These are phyloP conservation scores for Fusarium begoniae DNA, from an alignment of 2,329 filamentous ascomycete species.

Conservation along the genomic window DNA sequence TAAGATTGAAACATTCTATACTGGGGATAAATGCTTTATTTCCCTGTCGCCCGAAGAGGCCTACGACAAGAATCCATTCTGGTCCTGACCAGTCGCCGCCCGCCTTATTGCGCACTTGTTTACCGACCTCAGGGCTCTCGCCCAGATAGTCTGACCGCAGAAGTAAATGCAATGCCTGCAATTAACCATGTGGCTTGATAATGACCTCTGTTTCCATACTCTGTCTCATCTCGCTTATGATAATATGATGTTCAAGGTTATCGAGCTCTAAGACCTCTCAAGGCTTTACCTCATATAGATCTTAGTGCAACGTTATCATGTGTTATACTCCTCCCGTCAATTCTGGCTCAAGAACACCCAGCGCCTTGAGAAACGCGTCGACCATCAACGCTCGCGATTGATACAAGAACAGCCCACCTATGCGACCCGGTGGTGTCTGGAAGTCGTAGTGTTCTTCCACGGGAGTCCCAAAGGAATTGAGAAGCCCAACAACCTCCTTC, in stretches of 20 bases:
- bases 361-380: background rate
- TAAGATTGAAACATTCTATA: background rate
- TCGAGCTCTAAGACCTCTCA: too few species aligned
- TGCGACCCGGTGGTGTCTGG: background rate
- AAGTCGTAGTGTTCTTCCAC: background rate
- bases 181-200: fast-evolving
- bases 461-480: background rate
- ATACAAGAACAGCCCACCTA: background rate
- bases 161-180: background rate
- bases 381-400: background rate
- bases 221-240: background rate
- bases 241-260: background rate
- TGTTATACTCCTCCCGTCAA: too few species aligned
- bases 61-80: fast-evolving
- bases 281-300: background rate
- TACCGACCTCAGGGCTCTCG: background rate
- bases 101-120: background rate
- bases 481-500: fast-evolving
- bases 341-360: background rate
- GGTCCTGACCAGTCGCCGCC: fast-evolving
- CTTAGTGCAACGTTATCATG: background rate
- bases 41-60: background rate
- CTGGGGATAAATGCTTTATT: too few species aligned
- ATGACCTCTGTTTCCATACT: background rate
- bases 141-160: background rate